These are phyloP conservation scores for Penicillium italicum DNA, from an alignment of 2,329 filamentous ascomycete genomes.

Conservation along the genomic window DNA sequence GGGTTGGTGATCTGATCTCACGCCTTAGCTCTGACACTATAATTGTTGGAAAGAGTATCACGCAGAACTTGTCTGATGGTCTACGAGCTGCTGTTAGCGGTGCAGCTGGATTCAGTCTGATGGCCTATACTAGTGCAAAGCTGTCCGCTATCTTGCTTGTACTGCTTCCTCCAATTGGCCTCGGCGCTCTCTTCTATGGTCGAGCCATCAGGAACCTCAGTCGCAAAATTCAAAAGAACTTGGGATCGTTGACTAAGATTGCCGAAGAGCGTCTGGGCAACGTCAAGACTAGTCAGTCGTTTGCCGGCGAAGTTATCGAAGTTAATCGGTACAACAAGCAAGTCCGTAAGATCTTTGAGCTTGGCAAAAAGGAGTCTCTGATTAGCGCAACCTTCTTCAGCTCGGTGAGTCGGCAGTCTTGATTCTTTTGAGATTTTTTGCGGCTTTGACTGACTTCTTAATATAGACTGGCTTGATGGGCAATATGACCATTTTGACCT, in stretches of 20 bases:
- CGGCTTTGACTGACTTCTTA: constrained; percentile 30
- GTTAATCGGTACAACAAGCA: constrained; percentile 87
- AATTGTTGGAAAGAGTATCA: constrained; percentile 97
- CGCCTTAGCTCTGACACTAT: constrained; percentile 93
- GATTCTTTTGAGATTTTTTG: neutral
- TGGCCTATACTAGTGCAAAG: constrained; percentile 93
- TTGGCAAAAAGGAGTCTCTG: constrained; percentile 81
- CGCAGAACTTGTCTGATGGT: constrained; percentile 96
- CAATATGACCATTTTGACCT: constrained; percentile 90
- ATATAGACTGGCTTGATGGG: constrained; percentile 79
- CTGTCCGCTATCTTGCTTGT: constrained; percentile 81
- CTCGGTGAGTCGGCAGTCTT: constrained; percentile 40
- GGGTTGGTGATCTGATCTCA: constrained; percentile 93
- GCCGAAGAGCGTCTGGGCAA: constrained; percentile 97
- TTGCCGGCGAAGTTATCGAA: constrained; percentile 88
- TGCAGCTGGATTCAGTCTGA: constrained; percentile 80
- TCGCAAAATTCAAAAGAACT: constrained; percentile 86
- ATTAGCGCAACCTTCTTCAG: constrained; percentile 90
- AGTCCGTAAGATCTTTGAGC: constrained; percentile 83
- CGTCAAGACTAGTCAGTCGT: constrained; percentile 93
- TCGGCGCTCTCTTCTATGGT: constrained; percentile 89
- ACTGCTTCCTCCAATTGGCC: constrained; percentile 85
- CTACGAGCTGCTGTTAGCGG: constrained; percentile 86
- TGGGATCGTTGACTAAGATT: constrained; percentile 92
- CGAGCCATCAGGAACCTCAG: constrained; percentile 84